phyloP scores from a whole-genome alignment of 2,329 filamentous ascomycete species.

The Dactylonectria macrodidyma region DNA sequence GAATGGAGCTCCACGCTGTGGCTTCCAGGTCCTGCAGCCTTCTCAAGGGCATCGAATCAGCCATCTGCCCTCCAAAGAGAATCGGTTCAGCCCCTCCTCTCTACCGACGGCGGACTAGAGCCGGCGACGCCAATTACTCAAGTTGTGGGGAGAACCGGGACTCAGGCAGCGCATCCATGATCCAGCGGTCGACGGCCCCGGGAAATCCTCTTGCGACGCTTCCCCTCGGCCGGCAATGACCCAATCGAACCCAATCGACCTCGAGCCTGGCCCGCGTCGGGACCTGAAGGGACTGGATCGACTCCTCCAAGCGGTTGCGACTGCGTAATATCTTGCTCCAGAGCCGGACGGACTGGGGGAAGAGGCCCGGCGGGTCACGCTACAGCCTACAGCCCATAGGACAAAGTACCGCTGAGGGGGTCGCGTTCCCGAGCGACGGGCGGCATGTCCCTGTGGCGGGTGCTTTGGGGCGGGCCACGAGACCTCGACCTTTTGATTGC shows the following conservation, averaged over 20 bases:
- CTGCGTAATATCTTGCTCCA: not conserved
- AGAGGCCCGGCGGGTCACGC: constrained; percentile 37
- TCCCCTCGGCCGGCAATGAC: constrained; percentile 48
- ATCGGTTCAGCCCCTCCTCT: constrained; percentile 17
- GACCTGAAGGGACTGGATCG: constrained; percentile 15
- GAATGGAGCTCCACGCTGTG: constrained; percentile 23
- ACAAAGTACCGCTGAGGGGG: constrained; percentile 24
- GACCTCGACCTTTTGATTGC: constrained; percentile 35
- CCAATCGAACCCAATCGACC: constrained; percentile 35
- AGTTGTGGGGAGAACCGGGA: constrained; percentile 48
- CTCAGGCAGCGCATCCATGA: constrained; percentile 10
- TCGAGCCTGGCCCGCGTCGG: constrained; percentile 35
- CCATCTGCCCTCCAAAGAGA: too few relatives aligned
- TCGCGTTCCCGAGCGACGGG: constrained; percentile 38
- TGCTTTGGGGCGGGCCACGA: constrained; percentile 31
- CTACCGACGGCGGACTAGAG: constrained; percentile 30
- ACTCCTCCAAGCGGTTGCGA: constrained; percentile 3
- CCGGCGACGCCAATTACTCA: constrained; percentile 34
- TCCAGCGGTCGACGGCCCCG: constrained; percentile 44
- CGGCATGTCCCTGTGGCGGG: constrained; percentile 24
- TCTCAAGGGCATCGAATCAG: not conserved
- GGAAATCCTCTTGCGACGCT: constrained; percentile 55
- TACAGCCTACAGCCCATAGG: not conserved
- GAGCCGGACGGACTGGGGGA: constrained; percentile 26
- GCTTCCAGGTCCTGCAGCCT: constrained; percentile 3